A percentile compares a stretch with the other conserved stretches of the same genome.
These are phyloP conservation scores for Kwoniella mangroviensis DNA, from an alignment of 768 basidiomycete genomes.

Conservation along the genomic window DNA sequence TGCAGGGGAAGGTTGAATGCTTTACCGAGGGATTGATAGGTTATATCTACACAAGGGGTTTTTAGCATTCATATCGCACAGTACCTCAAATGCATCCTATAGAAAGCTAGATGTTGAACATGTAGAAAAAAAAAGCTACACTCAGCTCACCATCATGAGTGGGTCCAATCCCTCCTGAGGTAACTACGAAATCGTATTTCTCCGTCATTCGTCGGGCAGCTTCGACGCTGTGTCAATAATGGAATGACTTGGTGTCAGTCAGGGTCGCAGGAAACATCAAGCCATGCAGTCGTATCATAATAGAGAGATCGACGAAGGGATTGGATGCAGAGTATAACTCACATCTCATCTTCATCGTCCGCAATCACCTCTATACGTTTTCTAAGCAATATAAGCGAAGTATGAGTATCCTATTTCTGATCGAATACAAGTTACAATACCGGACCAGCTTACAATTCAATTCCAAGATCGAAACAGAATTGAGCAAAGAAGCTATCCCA, in stretches of 20 bases:
- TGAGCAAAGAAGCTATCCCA: constrained; percentile 73
- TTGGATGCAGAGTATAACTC: constrained; percentile 41
- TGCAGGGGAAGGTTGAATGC: constrained; percentile 73
- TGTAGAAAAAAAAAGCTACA: background rate
- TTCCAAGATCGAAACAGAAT: constrained; percentile 81
- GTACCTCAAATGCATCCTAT: background rate
- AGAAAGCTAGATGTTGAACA: background rate
- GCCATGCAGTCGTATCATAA: background rate
- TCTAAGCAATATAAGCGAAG: constrained; percentile 58
- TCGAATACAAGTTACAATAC: background rate
- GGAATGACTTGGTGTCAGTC: background rate
- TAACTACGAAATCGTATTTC: constrained; percentile 87
- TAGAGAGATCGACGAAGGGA: background rate
- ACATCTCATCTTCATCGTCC: constrained; percentile 91
- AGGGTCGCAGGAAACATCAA: background rate
- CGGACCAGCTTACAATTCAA: constrained; percentile 49
- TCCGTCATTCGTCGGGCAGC: constrained; percentile 79
- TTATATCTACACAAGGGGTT: constrained; percentile 67
- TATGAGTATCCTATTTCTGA: background rate
- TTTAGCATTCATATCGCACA: too few relatives aligned
- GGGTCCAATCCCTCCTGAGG: constrained; percentile 87
- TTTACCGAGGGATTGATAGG: constrained; percentile 82
- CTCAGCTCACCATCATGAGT: constrained; percentile 76
- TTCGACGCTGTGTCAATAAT: constrained; percentile 66
- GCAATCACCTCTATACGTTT: constrained; percentile 89